These are phyloP conservation scores for Zea luxurians DNA, from an alignment of 176 grass and related monocot species.

Conservation along the genomic window DNA sequence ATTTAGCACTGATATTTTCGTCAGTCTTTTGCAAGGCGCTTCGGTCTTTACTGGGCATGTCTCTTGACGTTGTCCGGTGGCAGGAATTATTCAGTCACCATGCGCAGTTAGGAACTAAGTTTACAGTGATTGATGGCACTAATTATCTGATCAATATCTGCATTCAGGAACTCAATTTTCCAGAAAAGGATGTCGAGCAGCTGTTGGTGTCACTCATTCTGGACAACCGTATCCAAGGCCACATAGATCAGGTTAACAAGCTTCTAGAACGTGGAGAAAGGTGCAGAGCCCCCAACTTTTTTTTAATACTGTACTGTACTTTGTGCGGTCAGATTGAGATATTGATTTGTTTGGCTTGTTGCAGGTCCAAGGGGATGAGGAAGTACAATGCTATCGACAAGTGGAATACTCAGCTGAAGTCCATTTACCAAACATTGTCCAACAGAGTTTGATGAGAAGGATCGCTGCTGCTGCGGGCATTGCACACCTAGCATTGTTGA, in stretches of 20 bases:
- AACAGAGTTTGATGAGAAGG: constrained; percentile 72
- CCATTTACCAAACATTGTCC: constrained; percentile 73
- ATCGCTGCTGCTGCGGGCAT: not conserved
- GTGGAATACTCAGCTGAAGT: constrained; percentile 92
- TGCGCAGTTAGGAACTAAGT: constrained; percentile 53
- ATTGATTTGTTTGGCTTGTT: constrained; percentile 10
- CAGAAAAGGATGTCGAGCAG: constrained; percentile 98
- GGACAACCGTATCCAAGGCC: constrained; percentile 92
- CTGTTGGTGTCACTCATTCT: constrained; percentile 92
- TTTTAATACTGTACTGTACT: not conserved
- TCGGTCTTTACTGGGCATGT: not conserved
- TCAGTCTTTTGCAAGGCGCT: not conserved
- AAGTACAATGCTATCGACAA: constrained; percentile 94
- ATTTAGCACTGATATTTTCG: not conserved
- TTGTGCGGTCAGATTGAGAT: not conserved
- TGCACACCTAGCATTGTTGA: not conserved
- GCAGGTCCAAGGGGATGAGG: constrained; percentile 87
- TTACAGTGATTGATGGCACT: not conserved
- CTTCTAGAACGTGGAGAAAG: constrained; percentile 88
- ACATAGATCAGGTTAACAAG: constrained; percentile 99
- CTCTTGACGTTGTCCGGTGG: not conserved
- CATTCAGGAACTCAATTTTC: constrained; percentile 86
- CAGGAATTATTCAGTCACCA: constrained; percentile 6
- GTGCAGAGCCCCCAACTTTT: constrained; percentile 30
- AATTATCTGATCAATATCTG: constrained; percentile 9